phyloP scores from a whole-genome alignment of 2,329 filamentous ascomycete species.

The Shiraia bambusicola region DNA sequence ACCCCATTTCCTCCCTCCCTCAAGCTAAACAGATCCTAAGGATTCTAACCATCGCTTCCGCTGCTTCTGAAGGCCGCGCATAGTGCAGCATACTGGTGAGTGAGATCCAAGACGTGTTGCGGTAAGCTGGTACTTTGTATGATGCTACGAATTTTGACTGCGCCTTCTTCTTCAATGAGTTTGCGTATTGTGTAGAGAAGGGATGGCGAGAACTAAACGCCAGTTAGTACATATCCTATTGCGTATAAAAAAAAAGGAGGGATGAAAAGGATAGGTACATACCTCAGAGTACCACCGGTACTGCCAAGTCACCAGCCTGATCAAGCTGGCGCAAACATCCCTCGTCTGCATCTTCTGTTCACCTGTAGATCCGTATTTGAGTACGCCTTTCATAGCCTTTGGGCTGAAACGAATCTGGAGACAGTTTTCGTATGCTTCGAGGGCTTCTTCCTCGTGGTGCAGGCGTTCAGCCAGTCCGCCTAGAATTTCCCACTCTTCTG shows the following conservation, averaged over 20 bases:
- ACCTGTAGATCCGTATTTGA: constrained; percentile 62
- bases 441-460: constrained; percentile 86
- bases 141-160: constrained; percentile 94
- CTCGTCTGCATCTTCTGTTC: constrained; percentile 77
- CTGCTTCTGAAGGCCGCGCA: constrained; percentile 95
- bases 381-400: constrained; percentile 82
- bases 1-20: not conserved
- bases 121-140: constrained; percentile 94
- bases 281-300: constrained; percentile 98
- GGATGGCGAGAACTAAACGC: constrained; percentile 76
- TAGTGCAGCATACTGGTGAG: constrained; percentile 91
- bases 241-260: not conserved
- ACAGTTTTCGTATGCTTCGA: constrained; percentile 90
- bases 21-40: constrained; percentile 15
- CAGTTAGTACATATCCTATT: constrained; percentile 1
- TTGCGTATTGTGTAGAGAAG: constrained; percentile 85
- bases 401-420: constrained; percentile 87
- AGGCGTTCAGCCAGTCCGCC: constrained; percentile 89
- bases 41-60: constrained; percentile 77
- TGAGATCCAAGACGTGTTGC: constrained; percentile 89
- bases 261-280: constrained; percentile 10
- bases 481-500: constrained; percentile 97
- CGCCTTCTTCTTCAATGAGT: constrained; percentile 95
- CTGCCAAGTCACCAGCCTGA: constrained; percentile 93
- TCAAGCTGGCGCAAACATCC: constrained; percentile 80